phyloP scores from a whole-genome alignment of 208 protist genomes.

The Trypanosoma mega region DNA sequence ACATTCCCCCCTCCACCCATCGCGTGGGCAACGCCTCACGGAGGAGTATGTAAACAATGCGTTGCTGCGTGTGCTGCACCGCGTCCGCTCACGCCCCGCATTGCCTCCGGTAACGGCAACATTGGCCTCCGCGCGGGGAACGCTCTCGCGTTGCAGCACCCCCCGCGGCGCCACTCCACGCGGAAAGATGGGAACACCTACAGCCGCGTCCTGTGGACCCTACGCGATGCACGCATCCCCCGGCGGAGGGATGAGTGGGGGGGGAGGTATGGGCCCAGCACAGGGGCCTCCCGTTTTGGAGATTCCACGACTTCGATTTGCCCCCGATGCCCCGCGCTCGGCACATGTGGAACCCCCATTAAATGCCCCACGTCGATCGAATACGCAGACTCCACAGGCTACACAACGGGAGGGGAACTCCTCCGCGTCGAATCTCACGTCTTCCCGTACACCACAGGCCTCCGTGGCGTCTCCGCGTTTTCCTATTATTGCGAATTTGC shows the following conservation, averaged over 20 bases:
- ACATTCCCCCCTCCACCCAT: not conserved
- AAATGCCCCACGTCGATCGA: conserved; percentile 5
- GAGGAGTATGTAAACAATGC: conserved; percentile 49
- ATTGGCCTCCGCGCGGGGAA: conserved; percentile 5
- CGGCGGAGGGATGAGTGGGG: not conserved
- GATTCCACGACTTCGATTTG: conserved; percentile 15
- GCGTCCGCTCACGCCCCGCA: not conserved
- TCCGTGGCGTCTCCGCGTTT: conserved; percentile 11
- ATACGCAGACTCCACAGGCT: not conserved
- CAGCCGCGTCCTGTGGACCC: not conserved
- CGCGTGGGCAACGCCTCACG: conserved; percentile 5
- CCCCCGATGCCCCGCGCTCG: conserved; percentile 1
- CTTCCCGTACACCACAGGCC: conserved; percentile 9
- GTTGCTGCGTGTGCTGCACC: conserved; percentile 41
- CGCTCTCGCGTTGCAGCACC: not conserved
- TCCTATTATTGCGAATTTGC: conserved; percentile 19
- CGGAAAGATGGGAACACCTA: not conserved
- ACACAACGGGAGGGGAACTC: conserved; percentile 5
- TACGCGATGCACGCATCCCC: no score
- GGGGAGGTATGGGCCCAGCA: not conserved
- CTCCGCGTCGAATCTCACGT: conserved; percentile 9
- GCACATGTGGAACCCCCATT: not conserved
- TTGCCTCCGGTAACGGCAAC: not conserved
- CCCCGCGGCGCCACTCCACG: conserved; percentile 3
- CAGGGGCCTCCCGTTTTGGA: conserved; percentile 11